Base-by-base conservation (phyloP, 108 stramenopile species). In the Skeletonema menzelii region DNA sequence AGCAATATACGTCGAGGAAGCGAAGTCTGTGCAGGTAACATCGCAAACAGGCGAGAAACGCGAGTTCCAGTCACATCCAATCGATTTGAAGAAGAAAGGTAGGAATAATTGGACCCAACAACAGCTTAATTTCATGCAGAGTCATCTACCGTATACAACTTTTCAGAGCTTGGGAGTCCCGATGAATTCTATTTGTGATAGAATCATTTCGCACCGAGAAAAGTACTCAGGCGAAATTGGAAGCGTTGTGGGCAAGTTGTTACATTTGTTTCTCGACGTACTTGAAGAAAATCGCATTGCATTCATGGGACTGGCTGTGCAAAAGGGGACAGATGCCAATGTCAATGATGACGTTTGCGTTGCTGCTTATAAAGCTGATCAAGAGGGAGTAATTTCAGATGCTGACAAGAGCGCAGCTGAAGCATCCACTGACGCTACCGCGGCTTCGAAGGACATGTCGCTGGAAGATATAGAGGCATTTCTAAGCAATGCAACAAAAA, bases 121-220 rank as follows among this genome's bases (percentile, higher is more conserved):
- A 8, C 72, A 56, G 64, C 37, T 69, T 27, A 20, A 47, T 0
- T 76, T 67, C 37, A 58, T 80, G 75, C 49, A 67, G 68, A 31
- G 60, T 58, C 40, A 27, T 49, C 72, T 87, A 56, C 65, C 46
- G 8, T 67, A 44, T 40, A 30, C 57, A 10, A 55, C 42, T 12
- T 69, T 89, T 46, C 44, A 72, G 65, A 35, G 69, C 13, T 46
- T 75, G 13, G 70, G 72, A 63, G 69, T 86, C 49, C 89, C 91
- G 17, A 66, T 92, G 78, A 86, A 90, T 65, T 76, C 79, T 47
- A 69, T 90, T 34, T 86, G 84, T 32, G 88, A 90, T 64, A 84
- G 88, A 46, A 40, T 86, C 49, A 38, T 76, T 32, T 53, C 46
- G 27, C 61, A 61, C 47, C 47, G 38, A 19, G 34, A 32, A 13